These are phyloP conservation scores for Hippophae rhamnoides DNA, from an alignment of 306 rosid genomes.

Conservation along the genomic window DNA sequence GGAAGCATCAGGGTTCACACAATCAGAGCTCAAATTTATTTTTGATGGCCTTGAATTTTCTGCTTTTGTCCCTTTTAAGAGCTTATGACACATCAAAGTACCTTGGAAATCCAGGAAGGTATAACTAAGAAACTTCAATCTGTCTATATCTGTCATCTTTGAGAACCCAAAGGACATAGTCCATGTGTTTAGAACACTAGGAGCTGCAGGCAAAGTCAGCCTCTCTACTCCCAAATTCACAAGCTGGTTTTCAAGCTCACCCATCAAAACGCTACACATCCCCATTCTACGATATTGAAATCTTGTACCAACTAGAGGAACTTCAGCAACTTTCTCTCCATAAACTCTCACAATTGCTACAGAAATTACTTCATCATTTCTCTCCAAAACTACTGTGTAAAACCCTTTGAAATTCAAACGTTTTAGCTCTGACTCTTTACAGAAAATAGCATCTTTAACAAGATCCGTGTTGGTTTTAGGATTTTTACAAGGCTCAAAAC, in stretches of 20 bases:
- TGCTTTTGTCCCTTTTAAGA: conserved; percentile 8
- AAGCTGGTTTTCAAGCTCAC: conserved; percentile 43
- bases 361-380: conserved; percentile 19
- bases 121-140: conserved; percentile 7
- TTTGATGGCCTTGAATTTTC: not conserved
- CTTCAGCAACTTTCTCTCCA: conserved; percentile 42
- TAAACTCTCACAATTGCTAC: conserved; percentile 43
- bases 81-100: conserved; percentile 46
- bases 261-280: conserved; percentile 51
- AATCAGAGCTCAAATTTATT: not conserved
- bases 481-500: conserved; percentile 40
- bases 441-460: conserved; percentile 32
- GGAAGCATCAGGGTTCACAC: too few relatives aligned
- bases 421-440: conserved; percentile 27
- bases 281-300: conserved; percentile 32
- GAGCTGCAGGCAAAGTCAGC: conserved; percentile 44
- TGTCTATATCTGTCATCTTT: conserved; percentile 26
- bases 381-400: conserved; percentile 47
- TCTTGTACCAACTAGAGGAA: conserved; percentile 59
- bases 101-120: conserved; percentile 35
- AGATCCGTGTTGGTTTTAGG: conserved; percentile 24
- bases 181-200: conserved; percentile 36
- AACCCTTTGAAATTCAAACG: conserved; percentile 44
- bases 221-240: conserved; percentile 37
- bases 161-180: conserved; percentile 40